These are phyloP conservation scores for Kuraishia molischiana DNA, from an alignment of 805 yeast species.

Conservation along the genomic window DNA sequence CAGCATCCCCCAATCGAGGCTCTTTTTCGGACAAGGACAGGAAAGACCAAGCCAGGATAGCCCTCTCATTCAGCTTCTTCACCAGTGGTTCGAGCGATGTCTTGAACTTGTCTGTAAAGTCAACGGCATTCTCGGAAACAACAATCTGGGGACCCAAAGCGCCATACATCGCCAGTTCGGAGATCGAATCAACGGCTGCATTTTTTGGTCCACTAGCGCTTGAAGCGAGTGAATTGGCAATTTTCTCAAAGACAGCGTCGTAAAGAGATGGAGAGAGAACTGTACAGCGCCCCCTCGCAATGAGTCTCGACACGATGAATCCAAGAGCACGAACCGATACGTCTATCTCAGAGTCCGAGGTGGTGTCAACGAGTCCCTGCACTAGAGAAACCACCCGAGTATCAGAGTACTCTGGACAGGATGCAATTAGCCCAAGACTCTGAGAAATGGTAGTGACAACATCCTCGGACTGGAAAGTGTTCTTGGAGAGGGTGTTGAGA, in stretches of 20 bases:
- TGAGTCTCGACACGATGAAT: conserved; percentile 36
- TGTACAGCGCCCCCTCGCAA: conserved; percentile 19
- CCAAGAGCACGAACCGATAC: conserved; percentile 25
- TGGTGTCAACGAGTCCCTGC: not conserved
- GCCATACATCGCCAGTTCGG: conserved; percentile 37
- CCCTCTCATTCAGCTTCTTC: conserved; percentile 48
- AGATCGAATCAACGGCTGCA: conserved; percentile 25
- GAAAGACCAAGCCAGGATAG: conserved; percentile 46
- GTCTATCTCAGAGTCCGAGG: conserved; percentile 3
- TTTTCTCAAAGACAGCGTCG: conserved; percentile 2
- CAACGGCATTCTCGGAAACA: conserved; percentile 11
- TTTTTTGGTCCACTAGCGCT: conserved; percentile 12
- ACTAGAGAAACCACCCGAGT: not conserved
- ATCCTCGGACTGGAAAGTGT: not conserved
- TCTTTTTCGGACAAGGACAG: conserved; percentile 27
- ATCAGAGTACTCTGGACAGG: not conserved
- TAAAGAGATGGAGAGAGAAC: conserved; percentile 6
- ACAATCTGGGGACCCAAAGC: conserved; percentile 26
- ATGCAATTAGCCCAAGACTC: not conserved
- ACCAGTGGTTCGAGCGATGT: conserved; percentile 27
- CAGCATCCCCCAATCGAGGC: conserved; percentile 16
- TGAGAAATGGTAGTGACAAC: not conserved
- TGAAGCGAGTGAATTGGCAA: conserved; percentile 13
- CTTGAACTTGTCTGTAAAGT: conserved; percentile 15
- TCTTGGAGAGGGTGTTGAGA: not conserved